Evolutionary conservation across 805 yeast species (phyloP).

Genomic region (Hemisphaericaspora nanyangensis): DNA sequence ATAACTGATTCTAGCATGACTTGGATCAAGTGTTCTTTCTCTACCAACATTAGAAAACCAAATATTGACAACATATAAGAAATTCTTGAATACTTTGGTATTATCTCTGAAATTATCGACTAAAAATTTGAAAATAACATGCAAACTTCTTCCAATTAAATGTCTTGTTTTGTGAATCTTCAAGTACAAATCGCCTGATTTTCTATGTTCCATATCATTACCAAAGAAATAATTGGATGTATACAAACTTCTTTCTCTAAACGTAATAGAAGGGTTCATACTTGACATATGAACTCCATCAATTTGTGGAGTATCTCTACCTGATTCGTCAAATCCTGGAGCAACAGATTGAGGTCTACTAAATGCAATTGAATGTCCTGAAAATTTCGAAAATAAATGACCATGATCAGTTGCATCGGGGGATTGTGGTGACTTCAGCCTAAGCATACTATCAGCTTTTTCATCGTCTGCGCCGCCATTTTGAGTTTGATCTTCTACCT

Average conservation of each 20-base stretch:
- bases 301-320: constrained; percentile 44
- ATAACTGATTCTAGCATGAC: constrained; percentile 54
- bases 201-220: constrained; percentile 43
- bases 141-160: constrained; percentile 60
- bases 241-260: constrained; percentile 59
- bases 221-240: constrained; percentile 66
- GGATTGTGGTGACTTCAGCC: not conserved
- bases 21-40: constrained; percentile 57
- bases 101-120: constrained; percentile 54
- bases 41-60: constrained; percentile 83
- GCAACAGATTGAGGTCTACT: constrained; percentile 13
- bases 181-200: constrained; percentile 26
- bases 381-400: not conserved
- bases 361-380: not conserved
- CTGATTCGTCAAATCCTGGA: constrained; percentile 28
- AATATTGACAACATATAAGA: constrained; percentile 60
- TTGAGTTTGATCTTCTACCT: constrained; percentile 4
- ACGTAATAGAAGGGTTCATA: constrained; percentile 52
- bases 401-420: not conserved
- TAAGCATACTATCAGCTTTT: not conserved
- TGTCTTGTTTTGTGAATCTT: constrained; percentile 59
- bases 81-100: constrained; percentile 55
- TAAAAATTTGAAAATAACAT: constrained; percentile 49
- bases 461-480: constrained; percentile 10
- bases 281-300: constrained; percentile 42